Evolutionary conservation across 139 green algal species (phyloP).

Genomic region (Haematococcus lacustris): DNA sequence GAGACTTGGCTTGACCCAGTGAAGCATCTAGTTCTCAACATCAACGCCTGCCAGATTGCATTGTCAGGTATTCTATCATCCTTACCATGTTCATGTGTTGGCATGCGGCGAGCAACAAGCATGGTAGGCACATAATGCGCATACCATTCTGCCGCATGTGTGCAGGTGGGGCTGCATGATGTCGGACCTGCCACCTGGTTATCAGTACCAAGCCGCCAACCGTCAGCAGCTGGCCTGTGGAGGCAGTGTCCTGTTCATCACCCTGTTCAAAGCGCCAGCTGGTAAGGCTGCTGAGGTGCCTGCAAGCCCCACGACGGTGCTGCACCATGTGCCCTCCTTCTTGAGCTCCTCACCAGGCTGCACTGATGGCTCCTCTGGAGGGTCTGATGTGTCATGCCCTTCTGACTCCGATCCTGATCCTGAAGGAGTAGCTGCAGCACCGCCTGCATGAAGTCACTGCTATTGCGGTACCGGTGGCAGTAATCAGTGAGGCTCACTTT

Average conservation of each 20-base stretch:
- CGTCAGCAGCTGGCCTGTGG: constrained; percentile 35
- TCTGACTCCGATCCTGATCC: no score
- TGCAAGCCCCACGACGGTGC: constrained; percentile 10
- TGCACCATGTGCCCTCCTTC: constrained; percentile 31
- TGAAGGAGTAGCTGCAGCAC: no score
- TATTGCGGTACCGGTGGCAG: no score
- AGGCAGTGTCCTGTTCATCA: constrained; percentile 42
- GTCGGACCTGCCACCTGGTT: constrained; percentile 21
- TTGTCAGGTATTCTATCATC: neutral
- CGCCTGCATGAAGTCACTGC: no score
- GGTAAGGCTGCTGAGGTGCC: constrained; percentile 15
- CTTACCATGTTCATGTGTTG: neutral
- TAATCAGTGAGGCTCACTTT: no score
- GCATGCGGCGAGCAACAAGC: neutral
- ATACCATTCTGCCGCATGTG: neutral
- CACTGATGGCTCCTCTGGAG: no score
- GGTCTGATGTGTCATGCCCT: no score
- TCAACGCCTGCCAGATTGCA: neutral
- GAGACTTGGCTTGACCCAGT: neutral
- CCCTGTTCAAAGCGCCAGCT: constrained; percentile 7
- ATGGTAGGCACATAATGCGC: neutral
- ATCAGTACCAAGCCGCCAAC: constrained; percentile 24
- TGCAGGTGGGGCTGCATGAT: constrained; percentile 27
- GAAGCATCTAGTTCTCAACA: neutral
- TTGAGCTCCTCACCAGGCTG: no score